phyloP scores from a whole-genome alignment of 371 early-diverging fungal genomes.

The Dentiscutata heterogama region DNA sequence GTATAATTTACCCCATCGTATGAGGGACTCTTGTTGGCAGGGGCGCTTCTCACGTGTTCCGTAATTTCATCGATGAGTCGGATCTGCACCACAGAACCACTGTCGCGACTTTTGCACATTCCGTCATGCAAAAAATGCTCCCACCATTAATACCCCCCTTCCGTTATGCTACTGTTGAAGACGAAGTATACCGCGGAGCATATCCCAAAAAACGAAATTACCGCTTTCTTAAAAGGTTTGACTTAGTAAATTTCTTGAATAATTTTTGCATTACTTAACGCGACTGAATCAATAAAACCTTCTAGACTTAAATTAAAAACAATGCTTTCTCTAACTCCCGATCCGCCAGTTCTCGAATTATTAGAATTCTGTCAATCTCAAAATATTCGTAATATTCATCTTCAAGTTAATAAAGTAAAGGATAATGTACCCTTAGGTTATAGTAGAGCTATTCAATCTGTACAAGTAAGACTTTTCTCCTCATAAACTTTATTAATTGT shows the following conservation, averaged over 20 bases:
- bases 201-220: constrained; percentile 88
- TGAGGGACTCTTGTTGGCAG: no score
- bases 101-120: constrained; percentile 58
- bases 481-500: background rate
- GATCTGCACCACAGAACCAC: constrained; percentile 62
- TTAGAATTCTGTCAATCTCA: constrained; percentile 72
- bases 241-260: background rate
- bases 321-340: constrained; percentile 89
- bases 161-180: constrained; percentile 86
- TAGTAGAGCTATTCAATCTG: constrained; percentile 76
- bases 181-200: constrained; percentile 84
- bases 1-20: no score
- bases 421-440: constrained; percentile 89
- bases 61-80: no score
- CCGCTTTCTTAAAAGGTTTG: constrained; percentile 80
- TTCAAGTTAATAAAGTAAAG: constrained; percentile 87
- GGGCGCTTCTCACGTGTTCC: no score
- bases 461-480: constrained; percentile 63
- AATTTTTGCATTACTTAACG: background rate
- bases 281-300: background rate
- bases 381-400: constrained; percentile 74
- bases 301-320: constrained; percentile 80
- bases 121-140: constrained; percentile 47
- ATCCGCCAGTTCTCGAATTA: constrained; percentile 70
- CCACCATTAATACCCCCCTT: constrained; percentile 84